phyloP scores from a whole-genome alignment of 257 asterid species.

The Dorcoceras hygrometricum region DNA sequence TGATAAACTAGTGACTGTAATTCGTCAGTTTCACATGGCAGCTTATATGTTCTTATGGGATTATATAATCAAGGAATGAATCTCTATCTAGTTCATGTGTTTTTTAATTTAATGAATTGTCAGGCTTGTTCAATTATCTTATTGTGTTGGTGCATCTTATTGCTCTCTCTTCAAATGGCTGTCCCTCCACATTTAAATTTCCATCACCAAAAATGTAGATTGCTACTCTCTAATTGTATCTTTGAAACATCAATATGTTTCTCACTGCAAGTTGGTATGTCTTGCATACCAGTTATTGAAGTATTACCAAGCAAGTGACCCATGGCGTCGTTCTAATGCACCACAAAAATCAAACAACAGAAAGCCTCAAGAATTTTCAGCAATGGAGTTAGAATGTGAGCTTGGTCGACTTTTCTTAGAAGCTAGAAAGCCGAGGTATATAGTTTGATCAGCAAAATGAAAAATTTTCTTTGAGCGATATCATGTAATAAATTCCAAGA shows the following conservation, averaged over 20 bases:
- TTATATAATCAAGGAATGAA: no score
- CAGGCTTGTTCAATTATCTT: background rate
- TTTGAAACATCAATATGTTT: background rate
- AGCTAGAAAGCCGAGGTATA: constrained; percentile 59
- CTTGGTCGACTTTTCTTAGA: constrained; percentile 45
- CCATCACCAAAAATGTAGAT: background rate
- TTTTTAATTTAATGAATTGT: no score
- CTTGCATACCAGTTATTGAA: constrained; percentile 49
- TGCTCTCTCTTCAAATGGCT: no score
- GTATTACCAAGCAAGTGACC: constrained; percentile 49
- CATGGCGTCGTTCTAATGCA: constrained; percentile 56
- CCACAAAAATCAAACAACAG: constrained; percentile 35
- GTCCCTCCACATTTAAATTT: background rate
- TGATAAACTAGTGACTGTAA: background rate
- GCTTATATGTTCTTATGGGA: background rate
- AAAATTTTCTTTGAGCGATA: background rate
- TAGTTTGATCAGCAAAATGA: constrained; percentile 17
- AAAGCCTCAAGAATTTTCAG: constrained; percentile 45
- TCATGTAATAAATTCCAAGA: constrained; percentile 13
- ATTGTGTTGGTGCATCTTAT: background rate
- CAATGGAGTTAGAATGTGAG: constrained; percentile 47
- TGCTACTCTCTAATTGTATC: background rate
- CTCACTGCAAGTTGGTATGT: background rate
- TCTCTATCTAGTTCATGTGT: background rate
- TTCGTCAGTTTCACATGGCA: background rate